phyloP scores from a whole-genome alignment of 805 yeast species.

The Sugiyamaella lignohabitans region DNA sequence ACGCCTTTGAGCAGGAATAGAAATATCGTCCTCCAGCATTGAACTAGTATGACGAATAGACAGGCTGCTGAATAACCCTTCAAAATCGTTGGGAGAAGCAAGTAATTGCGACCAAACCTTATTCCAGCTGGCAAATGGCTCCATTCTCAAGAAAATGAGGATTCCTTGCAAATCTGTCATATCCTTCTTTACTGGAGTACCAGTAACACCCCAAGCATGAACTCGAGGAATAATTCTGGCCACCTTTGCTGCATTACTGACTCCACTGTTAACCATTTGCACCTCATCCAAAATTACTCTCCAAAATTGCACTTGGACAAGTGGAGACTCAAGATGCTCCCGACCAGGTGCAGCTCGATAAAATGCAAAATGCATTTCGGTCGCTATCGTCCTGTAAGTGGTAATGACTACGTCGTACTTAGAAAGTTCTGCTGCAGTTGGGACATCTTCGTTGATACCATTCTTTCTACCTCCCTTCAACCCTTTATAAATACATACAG shows the following conservation, averaged over 20 bases:
- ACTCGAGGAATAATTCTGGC: conserved; percentile 73
- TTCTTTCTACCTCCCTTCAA: conserved; percentile 33
- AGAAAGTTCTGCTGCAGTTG: conserved; percentile 47
- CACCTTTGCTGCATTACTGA: conserved; percentile 71
- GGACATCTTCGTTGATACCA: conserved; percentile 26
- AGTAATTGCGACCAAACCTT: conserved; percentile 38
- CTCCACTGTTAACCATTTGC: conserved; percentile 76
- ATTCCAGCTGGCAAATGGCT: conserved; percentile 53
- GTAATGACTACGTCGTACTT: conserved; percentile 73
- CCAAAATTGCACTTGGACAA: conserved; percentile 80
- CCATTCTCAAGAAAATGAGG: conserved; percentile 55
- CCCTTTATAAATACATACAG: conserved; percentile 61
- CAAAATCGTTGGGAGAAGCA: conserved; percentile 38
- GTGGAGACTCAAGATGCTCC: conserved; percentile 48
- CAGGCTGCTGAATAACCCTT: conserved; percentile 45
- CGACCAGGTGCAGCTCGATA: conserved; percentile 45
- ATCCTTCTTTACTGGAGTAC: conserved; percentile 76
- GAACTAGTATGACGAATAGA: conserved; percentile 78
- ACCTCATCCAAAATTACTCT: conserved; percentile 89
- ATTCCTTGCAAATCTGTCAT: conserved; percentile 65
- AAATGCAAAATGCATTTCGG: conserved; percentile 72
- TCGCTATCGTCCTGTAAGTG: conserved; percentile 63
- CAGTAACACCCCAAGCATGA: conserved; percentile 97
- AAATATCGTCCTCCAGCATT: conserved; percentile 70
- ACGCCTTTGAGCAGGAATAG: conserved; percentile 72